phyloP scores from a whole-genome alignment of 2,329 filamentous ascomycete species.

The Verticillium dahliae region DNA sequence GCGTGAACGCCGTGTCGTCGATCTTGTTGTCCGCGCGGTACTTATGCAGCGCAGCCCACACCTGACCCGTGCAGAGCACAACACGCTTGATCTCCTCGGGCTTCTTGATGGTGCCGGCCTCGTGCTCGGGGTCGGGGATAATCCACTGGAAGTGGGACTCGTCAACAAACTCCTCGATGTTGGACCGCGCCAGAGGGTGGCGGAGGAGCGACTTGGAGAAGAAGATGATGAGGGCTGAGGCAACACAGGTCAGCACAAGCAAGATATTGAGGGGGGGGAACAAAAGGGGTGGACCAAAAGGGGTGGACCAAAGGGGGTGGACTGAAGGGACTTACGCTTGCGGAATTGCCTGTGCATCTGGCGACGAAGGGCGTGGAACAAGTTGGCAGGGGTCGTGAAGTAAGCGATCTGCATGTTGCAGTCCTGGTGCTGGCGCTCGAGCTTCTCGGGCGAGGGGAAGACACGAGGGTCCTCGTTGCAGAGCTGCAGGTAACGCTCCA shows the following conservation, averaged over 20 bases:
- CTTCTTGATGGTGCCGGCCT: conserved; percentile 64
- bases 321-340: conserved; percentile 66
- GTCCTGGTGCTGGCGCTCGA: conserved; percentile 96
- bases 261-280: neutral
- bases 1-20: conserved; percentile 87
- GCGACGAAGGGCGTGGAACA: conserved; percentile 93
- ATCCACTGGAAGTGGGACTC: conserved; percentile 96
- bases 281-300: too few relatives aligned
- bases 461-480: conserved; percentile 95
- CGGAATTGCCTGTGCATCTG: conserved; percentile 99
- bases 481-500: conserved; percentile 95
- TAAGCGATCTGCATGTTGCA: conserved; percentile 99
- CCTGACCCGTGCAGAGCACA: conserved; percentile 90
- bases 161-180: conserved; percentile 83
- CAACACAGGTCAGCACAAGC: conserved; percentile 15
- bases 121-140: conserved; percentile 83
- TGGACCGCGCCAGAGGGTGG: conserved; percentile 84
- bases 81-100: conserved; percentile 89
- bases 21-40: conserved; percentile 81
- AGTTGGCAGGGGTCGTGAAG: conserved; percentile 92
- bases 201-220: conserved; percentile 97
- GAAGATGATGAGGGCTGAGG: conserved; percentile 82
- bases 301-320: neutral
- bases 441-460: conserved; percentile 82
- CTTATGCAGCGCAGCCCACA: conserved; percentile 85